Percentiles rank a stretch among this genome's conserved stretches.
phyloP scores from a whole-genome alignment of 768 basidiomycete genomes.

The Boletus reticulatus region DNA sequence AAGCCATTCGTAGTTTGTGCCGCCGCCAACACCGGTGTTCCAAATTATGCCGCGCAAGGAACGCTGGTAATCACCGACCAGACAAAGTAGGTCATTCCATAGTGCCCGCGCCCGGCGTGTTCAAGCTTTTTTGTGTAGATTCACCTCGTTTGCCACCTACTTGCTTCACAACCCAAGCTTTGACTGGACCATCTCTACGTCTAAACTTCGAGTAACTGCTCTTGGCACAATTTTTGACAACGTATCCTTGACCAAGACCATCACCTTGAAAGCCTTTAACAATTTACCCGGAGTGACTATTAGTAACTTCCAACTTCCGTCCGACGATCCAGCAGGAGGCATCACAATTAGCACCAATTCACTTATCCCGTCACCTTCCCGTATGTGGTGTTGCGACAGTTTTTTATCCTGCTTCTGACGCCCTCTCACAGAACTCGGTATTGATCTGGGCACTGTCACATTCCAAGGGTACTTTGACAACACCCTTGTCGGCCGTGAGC shows the following conservation, averaged over 20 bases:
- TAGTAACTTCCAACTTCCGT: conserved; percentile 67
- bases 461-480: conserved; percentile 63
- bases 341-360: conserved; percentile 71
- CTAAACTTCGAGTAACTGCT: conserved; percentile 59
- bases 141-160: conserved; percentile 64
- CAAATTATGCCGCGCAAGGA: conserved; percentile 54
- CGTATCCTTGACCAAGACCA: conserved; percentile 55
- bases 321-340: conserved; percentile 65
- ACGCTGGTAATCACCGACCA: conserved; percentile 55
- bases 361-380: conserved; percentile 61
- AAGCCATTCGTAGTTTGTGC: conserved; percentile 50
- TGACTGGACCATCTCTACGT: conserved; percentile 67
- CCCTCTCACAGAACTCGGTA: conserved; percentile 54
- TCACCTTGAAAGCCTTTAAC: conserved; percentile 70
- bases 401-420: conserved; percentile 10
- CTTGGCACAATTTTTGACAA: conserved; percentile 69
- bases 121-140: conserved; percentile 34
- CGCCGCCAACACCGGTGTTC: conserved; percentile 64
- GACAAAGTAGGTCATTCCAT: conserved; percentile 36
- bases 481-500: conserved; percentile 59
- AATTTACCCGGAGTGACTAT: conserved; percentile 68
- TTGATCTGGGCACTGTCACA: conserved; percentile 61
- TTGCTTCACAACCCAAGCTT: conserved; percentile 64
- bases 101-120: not conserved
- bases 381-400: conserved; percentile 39